phyloP scores from a whole-genome alignment of 495 filamentous ascomycete genomes.

The Symbiotaphrina buchneri region DNA sequence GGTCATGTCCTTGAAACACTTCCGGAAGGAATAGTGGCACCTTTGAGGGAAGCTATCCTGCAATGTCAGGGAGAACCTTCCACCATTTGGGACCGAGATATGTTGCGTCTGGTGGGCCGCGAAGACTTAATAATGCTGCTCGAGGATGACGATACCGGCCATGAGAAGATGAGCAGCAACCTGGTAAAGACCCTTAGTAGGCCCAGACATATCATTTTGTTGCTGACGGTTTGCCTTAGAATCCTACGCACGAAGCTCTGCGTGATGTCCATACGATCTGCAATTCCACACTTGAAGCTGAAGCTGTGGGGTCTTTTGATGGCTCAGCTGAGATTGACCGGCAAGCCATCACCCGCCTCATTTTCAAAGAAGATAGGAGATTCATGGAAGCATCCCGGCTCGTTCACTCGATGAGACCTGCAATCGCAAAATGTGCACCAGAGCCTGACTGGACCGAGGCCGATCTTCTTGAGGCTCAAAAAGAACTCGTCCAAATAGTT shows the following conservation, averaged over 20 bases:
- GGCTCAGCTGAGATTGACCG: conserved; percentile 54
- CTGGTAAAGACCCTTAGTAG: conserved; percentile 6
- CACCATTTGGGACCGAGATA: conserved; percentile 41
- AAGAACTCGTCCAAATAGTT: conserved; percentile 62
- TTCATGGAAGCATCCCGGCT: conserved; percentile 60
- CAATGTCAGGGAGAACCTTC: conserved; percentile 64
- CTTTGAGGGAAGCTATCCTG: conserved; percentile 64
- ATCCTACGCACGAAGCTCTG: conserved; percentile 38
- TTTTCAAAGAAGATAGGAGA: conserved; percentile 81
- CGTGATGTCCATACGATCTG: conserved; percentile 55
- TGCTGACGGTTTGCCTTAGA: conserved; percentile 12
- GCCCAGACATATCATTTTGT: conserved; percentile 1
- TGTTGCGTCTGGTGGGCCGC: conserved; percentile 57
- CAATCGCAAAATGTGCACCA: conserved; percentile 52
- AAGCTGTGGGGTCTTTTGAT: conserved; percentile 34
- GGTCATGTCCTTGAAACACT: conserved; percentile 46
- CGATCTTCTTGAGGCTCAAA: conserved; percentile 81
- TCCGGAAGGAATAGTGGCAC: conserved; percentile 58
- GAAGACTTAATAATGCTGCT: conserved; percentile 59
- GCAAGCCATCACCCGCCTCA: conserved; percentile 52
- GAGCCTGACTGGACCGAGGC: conserved; percentile 64
- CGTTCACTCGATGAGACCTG: conserved; percentile 52
- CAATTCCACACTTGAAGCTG: conserved; percentile 32
- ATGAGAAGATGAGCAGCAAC: conserved; percentile 11
- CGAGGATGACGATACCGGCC: conserved; percentile 13